Evolutionary conservation across 2,329 filamentous ascomycete genomes (phyloP), one percentile per base, ranked within the genome.

Genomic region (Biscogniauxia sp.): DNA sequence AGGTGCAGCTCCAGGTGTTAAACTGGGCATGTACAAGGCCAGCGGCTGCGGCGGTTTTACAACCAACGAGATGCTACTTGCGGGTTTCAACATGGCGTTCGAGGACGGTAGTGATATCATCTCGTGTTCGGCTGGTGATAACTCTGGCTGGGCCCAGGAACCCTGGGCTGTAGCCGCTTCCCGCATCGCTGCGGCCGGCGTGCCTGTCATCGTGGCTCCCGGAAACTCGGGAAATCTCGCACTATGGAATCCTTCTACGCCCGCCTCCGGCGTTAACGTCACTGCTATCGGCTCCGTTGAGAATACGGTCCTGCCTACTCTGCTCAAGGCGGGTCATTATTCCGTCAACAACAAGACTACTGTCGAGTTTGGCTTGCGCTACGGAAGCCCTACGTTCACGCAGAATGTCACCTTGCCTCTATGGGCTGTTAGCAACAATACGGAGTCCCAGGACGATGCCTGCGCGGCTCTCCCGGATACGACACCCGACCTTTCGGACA

Each of bases 151-250:
- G 69, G 57, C 69, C 17, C 65, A 70, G 17, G 70, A 77, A 51
- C 66, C 74, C 13, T 76, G 73, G 70, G 70, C 74, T 41, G 66
- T 74, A 5, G 72, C 74, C 11, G 72, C 74, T 17, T 73, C 73
- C 9, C 75, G 78, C n/a, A 77, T 80, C 55, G 75, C 74, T 19
- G 72, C 75, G 13, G 69, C 72, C 2, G 78, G 78, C 19, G 73
- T 78, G 1, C 73, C 76, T 20, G 73, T 77, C 52, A 73, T 75
- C 5, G 73, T 79, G 32, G 74, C 77, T 0, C 76, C 73, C 6
- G 79, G 78, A 7, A 80, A 81, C 57, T 72, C 74, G 20, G 78
- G 78, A 11, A 63, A 67, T 9, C 15, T 41, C 19, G 66, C 62
- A n/a, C 45, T 65, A 3, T 68, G 63, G 54, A 62, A 53, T n/a